phyloP scores from a whole-genome alignment of 2,329 filamentous ascomycete genomes.

The Diaporthe destruens region DNA sequence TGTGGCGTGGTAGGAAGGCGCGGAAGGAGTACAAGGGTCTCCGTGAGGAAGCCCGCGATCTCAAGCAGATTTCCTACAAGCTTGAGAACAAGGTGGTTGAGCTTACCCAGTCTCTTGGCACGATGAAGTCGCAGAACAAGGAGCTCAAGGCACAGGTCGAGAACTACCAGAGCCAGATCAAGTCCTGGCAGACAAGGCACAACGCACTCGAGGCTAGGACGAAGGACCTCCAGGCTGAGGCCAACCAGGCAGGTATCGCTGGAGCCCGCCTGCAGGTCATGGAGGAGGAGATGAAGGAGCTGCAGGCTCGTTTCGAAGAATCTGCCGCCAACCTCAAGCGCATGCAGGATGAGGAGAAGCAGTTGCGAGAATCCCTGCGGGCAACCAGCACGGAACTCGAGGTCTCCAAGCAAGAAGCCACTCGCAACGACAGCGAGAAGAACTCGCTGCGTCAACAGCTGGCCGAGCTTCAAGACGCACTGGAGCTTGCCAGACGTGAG shows the following conservation, averaged over 20 bases:
- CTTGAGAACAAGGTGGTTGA: conserved; percentile 99
- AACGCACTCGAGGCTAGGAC: conserved; percentile 89
- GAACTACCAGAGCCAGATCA: conserved; percentile 95
- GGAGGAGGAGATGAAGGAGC: conserved; percentile 95
- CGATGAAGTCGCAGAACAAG: conserved; percentile 96
- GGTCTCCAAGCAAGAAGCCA: conserved; percentile 79
- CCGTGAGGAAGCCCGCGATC: conserved; percentile 94
- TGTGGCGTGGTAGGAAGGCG: conserved; percentile 89
- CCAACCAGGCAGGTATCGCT: conserved; percentile 96
- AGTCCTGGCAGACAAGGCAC: conserved; percentile 93
- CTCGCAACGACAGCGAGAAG: conserved; percentile 87
- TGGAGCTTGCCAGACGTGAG: conserved; percentile 86
- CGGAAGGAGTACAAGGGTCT: conserved; percentile 88
- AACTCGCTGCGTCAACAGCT: conserved; percentile 87
- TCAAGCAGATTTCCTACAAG: conserved; percentile 99
- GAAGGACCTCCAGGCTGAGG: conserved; percentile 95
- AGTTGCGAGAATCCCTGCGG: conserved; percentile 84
- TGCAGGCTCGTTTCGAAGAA: conserved; percentile 91
- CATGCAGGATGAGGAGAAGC: conserved; percentile 93
- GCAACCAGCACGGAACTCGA: conserved; percentile 85
- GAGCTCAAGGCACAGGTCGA: conserved; percentile 87
- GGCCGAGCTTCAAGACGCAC: conserved; percentile 89
- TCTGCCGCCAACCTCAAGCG: conserved; percentile 91
- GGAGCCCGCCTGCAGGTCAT: conserved; percentile 90
- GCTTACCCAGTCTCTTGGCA: conserved; percentile 91